phyloP scores from a whole-genome alignment of 257 asterid genomes.

The Solanum arcanum region DNA sequence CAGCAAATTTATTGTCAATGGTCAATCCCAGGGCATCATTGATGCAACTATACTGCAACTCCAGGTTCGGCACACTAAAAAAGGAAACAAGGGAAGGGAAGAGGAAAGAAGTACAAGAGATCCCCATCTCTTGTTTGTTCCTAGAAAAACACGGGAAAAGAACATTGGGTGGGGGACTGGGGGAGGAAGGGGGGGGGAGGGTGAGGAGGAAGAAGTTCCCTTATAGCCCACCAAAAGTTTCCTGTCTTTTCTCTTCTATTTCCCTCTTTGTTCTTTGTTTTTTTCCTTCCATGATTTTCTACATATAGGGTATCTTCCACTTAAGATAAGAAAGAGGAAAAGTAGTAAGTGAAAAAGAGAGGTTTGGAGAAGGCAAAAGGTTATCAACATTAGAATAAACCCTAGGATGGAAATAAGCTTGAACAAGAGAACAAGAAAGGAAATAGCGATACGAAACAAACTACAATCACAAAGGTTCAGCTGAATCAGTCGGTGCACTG shows the following conservation, averaged over 20 bases:
- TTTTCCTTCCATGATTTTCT: not conserved
- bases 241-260: not conserved
- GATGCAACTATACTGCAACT: not conserved
- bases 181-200: not conserved
- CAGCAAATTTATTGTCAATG: not conserved
- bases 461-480: not conserved
- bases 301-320: not conserved
- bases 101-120: not conserved
- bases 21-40: not conserved
- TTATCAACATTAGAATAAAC: not conserved
- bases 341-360: not conserved
- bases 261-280: not conserved
- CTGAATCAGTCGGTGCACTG: not conserved
- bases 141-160: not conserved
- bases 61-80: not conserved
- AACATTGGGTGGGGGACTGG: not conserved
- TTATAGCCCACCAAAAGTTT: not conserved
- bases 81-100: not conserved
- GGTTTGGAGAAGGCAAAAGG: not conserved
- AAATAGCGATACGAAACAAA: not conserved
- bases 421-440: not conserved
- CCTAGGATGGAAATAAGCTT: not conserved
- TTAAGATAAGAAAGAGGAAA: not conserved
- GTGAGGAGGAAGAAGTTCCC: not conserved
- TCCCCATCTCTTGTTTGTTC: not conserved